Percentiles rank a stretch among this genome's conserved stretches.
Evolutionary conservation across 116 monocot genomes (phyloP).

Genomic region (Dioscorea cayenensis): DNA sequence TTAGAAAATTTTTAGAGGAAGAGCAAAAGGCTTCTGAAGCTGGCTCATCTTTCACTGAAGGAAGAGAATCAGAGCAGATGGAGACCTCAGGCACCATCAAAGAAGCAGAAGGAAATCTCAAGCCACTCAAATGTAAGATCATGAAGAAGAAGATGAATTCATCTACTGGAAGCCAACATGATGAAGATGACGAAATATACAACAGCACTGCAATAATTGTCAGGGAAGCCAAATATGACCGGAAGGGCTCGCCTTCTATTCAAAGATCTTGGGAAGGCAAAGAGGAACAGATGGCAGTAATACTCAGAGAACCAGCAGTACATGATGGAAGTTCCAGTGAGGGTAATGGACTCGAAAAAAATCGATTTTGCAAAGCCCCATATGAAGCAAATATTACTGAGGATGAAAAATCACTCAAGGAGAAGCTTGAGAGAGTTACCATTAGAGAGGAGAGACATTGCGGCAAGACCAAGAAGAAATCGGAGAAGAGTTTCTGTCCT

Average conservation of each 20-base stretch:
- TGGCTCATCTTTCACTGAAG: conserved; percentile 15
- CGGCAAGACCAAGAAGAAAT: conserved; percentile 9
- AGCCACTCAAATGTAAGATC: not conserved
- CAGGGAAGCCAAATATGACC: not conserved
- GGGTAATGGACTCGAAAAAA: not conserved
- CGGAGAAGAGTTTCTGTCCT: not conserved
- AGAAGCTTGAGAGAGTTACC: conserved; percentile 25
- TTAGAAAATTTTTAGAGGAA: conserved; percentile 60
- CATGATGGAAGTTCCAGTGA: conserved; percentile 9
- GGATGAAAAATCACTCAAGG: conserved; percentile 5
- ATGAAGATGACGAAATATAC: not conserved
- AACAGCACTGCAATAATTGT: not conserved
- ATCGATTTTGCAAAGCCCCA: not conserved
- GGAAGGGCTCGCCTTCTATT: not conserved
- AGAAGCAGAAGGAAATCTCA: conserved; percentile 4
- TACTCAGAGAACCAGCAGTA: conserved; percentile 9
- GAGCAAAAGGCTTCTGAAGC: conserved; percentile 49
- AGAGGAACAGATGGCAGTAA: conserved; percentile 12
- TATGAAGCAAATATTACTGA: not conserved
- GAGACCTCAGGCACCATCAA: not conserved
- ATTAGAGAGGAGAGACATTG: conserved; percentile 2
- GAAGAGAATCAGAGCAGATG: conserved; percentile 11
- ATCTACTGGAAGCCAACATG: not conserved
- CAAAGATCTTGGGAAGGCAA: not conserved
- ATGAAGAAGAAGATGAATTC: not conserved